A percentile compares a stretch with the other conserved stretches of the same genome.
Conservation (phyloP, 768 basidiomycete genomes). For the Pleurotus giganteus region DNA sequence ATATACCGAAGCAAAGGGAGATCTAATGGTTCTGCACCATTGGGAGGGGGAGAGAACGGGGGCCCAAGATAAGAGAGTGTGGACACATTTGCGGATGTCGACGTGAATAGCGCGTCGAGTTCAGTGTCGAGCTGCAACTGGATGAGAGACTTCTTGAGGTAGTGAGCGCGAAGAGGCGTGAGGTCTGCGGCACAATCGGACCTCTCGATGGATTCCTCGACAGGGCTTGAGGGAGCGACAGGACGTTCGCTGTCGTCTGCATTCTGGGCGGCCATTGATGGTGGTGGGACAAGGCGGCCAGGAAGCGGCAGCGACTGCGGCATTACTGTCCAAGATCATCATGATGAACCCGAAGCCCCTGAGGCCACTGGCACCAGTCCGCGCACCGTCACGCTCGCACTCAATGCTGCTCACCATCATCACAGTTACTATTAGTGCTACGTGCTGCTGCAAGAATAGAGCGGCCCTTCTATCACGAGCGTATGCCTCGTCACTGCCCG, state of each 20-base stretch:
- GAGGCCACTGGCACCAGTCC: too few relatives aligned
- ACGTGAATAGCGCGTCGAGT: conserved; percentile 61
- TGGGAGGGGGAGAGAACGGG: conserved; percentile 76
- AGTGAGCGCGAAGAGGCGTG: conserved; percentile 91
- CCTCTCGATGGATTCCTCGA: background rate
- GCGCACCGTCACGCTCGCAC: too few relatives aligned
- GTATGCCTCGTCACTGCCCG: background rate
- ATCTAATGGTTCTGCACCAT: conserved; percentile 57
- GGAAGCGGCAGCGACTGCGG: conserved; percentile 1
- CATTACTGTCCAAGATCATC: background rate
- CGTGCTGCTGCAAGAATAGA: too few relatives aligned
- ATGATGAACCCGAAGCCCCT: background rate
- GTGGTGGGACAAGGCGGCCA: conserved; percentile 14
- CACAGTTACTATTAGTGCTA: too few relatives aligned
- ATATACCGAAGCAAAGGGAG: conserved; percentile 88
- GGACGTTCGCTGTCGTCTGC: too few relatives aligned
- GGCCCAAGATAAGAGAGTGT: conserved; percentile 85
- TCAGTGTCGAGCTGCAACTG: conserved; percentile 84
- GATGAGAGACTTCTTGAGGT: conserved; percentile 95
- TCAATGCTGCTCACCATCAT: too few relatives aligned
- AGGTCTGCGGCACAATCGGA: conserved; percentile 35
- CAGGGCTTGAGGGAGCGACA: background rate
- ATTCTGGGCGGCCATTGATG: background rate
- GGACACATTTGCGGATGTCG: conserved; percentile 46
- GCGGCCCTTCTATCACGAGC: background rate